Base-by-base conservation (phyloP, 108 stramenopile genomes). In the Nannochloropsis granulata region DNA sequence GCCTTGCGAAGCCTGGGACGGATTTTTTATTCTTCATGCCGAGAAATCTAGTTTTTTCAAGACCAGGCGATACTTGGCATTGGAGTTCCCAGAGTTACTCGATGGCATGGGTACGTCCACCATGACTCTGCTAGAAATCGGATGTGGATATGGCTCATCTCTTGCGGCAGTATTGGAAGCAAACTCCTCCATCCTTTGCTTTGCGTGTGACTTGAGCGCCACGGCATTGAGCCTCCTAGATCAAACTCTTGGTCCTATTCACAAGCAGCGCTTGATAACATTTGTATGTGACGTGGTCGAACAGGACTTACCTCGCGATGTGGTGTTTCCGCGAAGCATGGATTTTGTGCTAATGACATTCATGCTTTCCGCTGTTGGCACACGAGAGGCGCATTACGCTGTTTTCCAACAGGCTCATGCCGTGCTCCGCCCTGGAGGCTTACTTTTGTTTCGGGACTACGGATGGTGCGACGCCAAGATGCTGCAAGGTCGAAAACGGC, bases 401-500 rank as follows among this genome's bases (percentile, higher is more conserved):
- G 84, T 79, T 23, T 19, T 83, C 34, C 26, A 79, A 13, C 45
- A 45, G 13, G 1, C 45, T 21, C 43, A 19, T 25, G 42, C 82
- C 16, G 43, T 92, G 25, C 79, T 96, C 45, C 88, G 90, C 79
- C 92, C 92, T 8, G 93, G 93, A 13, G 94, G 94, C 0, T 81
- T 88, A 5, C 45, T 96, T 16, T 87, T 96, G 0, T 89, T 96
- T 86, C 92, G 94, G 79, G 95, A 96, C 87, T 95, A 94, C 90
- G 94, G 94, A 12, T 89, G 94, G 24, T 94, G 91, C 86, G 96
- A 96, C 83, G 93, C 93, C 78, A 93, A 93, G 16, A 93, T 94
- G 85, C 80, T 96, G 84, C 86, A 86, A 25, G 84, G 86, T 78
- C 23, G 19, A 24, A 79, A 26, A 16, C 71, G 46, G 25, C 23